A percentile compares a stretch with the other conserved stretches of the same genome.
phyloP scores from a whole-genome alignment of 2,329 filamentous ascomycete species.

The Ophiostoma quercus region DNA sequence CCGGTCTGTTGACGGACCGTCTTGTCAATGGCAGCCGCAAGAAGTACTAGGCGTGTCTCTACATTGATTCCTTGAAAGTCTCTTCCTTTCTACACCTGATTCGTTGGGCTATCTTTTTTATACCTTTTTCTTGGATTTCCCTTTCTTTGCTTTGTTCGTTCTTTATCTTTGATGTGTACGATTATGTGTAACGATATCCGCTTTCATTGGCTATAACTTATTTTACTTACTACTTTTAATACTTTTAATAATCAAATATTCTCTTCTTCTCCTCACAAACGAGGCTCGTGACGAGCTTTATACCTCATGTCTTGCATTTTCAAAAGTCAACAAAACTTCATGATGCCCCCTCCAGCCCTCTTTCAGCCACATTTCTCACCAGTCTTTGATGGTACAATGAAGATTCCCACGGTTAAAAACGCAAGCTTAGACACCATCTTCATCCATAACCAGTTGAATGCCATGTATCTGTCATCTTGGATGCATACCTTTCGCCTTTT shows the following conservation, averaged over 20 bases:
- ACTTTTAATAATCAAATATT: not conserved
- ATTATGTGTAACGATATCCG: not conserved
- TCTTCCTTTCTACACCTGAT: not conserved
- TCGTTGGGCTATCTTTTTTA: not conserved
- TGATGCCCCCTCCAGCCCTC: not conserved
- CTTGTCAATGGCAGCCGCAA: constrained; percentile 29
- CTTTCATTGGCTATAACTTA: not conserved
- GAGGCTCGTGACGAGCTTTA: not conserved
- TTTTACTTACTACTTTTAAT: not conserved
- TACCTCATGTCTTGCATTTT: not conserved
- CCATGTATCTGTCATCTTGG: not conserved
- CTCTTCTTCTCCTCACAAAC: not conserved
- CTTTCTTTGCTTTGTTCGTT: not conserved
- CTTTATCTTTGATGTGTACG: not conserved
- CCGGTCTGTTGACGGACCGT: constrained; percentile 28
- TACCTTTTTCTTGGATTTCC: not conserved
- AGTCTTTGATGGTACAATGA: too few relatives aligned
- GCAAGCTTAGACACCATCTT: not conserved
- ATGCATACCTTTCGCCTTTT: not conserved
- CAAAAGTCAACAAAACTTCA: not conserved
- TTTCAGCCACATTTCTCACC: not conserved
- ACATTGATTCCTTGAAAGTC: not conserved
- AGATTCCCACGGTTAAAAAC: not conserved
- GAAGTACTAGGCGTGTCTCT: not conserved
- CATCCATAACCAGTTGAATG: not conserved